Evolutionary conservation across 1,284 basidiomycete species (phyloP), one percentile per base, ranked within the genome.

Genomic region (Marasmius tenuissimus): DNA sequence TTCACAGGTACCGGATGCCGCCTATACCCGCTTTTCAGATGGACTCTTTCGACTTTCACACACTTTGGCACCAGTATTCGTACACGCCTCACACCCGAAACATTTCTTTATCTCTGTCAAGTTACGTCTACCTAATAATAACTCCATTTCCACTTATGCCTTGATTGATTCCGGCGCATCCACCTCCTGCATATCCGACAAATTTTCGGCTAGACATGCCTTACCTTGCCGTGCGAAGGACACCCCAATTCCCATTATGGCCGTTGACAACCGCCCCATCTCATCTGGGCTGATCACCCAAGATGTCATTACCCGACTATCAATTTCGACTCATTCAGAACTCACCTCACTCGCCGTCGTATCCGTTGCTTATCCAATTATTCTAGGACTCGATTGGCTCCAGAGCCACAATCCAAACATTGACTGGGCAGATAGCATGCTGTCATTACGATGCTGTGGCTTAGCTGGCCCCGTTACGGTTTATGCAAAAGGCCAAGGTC

Each of bases 51-150:
- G n/a, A n/a, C n/a, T n/a, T n/a, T n/a, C n/a, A 27, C n/a, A 35
- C 10, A 22, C 1, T 20, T 14, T n/a, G n/a, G 38, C 48, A 56
- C 57, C 63, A 63, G 16, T 18, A 12, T 48, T 63, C 27, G 56
- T 57, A 57, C 47, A 45, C 34, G 61, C 2, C 57, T 63, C 51
- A 61, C 63, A 7, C 40, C 2, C 67, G 22, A 53, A 62, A 48
- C 74, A 76, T 67, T 75, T 76, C 57, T 70, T 75, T 52, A 65
- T 76, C 39, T 61, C 68, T 38, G 38, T 72, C 48, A 52, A 49
- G 0, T 61, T 71, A 3, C 62, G 56, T 1, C 66, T 65, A 37
- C 64, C 63, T 27, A 60, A 55, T 61, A 59, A 54, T 20, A 65
- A 62, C 56, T 65, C 73, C 20, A 67, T 66, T 57, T 59, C 62